Evolutionary conservation across 1,284 basidiomycete species (phyloP).

Genomic region (Sporisorium sorghi): DNA sequence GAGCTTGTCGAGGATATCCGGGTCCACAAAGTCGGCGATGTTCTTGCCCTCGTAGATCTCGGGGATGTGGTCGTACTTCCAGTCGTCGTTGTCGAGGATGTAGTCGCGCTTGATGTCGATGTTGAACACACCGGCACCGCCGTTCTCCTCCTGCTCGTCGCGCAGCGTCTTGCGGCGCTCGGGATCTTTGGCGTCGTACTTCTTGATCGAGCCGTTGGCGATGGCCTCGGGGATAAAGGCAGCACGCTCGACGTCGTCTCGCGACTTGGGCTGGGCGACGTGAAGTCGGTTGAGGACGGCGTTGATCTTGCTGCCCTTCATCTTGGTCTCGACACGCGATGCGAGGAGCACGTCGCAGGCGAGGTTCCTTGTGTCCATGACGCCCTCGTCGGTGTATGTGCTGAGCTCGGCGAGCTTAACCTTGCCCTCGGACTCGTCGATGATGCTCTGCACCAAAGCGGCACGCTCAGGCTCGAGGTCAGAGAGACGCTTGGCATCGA

Average conservation of each 20-base stretch:
- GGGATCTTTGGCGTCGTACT: constrained; percentile 64
- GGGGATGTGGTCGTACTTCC: constrained; percentile 95
- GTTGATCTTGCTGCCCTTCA: constrained; percentile 65
- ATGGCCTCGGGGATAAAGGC: constrained; percentile 63
- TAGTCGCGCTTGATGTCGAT: constrained; percentile 78
- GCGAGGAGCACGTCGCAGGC: constrained; percentile 67
- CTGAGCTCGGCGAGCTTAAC: constrained; percentile 65
- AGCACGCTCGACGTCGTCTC: constrained; percentile 63
- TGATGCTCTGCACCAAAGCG: constrained; percentile 56
- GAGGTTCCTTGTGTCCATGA: constrained; percentile 65
- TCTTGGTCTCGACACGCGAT: constrained; percentile 66
- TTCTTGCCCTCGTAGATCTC: constrained; percentile 99
- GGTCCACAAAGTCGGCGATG: constrained; percentile 97
- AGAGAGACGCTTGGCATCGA: constrained; percentile 60
- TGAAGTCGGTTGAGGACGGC: constrained; percentile 67
- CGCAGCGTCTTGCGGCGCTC: constrained; percentile 60
- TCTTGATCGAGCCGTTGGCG: constrained; percentile 56
- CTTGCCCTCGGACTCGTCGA: constrained; percentile 63
- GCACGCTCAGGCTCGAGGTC: constrained; percentile 64
- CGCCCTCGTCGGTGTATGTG: constrained; percentile 68
- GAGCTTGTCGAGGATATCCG: constrained; percentile 96
- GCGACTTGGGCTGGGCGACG: constrained; percentile 63
- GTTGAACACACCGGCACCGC: constrained; percentile 68
- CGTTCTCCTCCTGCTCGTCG: constrained; percentile 68
- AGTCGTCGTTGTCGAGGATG: constrained; percentile 86